These are phyloP conservation scores for Eucalyptus grandis DNA, from an alignment of 345 rosid species.

Conservation along the genomic window DNA sequence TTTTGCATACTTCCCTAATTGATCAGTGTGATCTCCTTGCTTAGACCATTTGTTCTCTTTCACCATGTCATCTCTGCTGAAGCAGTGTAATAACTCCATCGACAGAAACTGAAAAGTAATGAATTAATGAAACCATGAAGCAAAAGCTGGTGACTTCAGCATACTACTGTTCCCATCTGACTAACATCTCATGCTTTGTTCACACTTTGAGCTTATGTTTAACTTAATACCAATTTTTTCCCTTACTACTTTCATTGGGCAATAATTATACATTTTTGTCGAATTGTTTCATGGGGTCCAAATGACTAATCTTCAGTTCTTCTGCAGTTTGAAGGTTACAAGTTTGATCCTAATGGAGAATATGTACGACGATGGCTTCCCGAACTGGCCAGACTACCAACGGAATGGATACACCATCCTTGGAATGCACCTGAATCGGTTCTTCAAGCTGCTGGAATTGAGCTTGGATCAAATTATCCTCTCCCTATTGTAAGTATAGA, in stretches of 20 bases:
- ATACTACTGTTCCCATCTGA: neutral
- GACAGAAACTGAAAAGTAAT: neutral
- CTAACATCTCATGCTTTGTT: neutral
- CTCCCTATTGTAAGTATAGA: conserved; percentile 70
- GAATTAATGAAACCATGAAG: neutral
- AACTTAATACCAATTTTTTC: neutral
- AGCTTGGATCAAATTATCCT: conserved; percentile 95
- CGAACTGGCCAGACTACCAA: conserved; percentile 89
- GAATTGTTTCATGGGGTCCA: neutral
- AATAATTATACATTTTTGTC: neutral
- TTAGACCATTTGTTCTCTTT: neutral
- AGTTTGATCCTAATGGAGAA: conserved; percentile 87
- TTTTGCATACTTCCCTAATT: neutral
- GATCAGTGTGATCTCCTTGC: neutral
- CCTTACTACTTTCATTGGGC: neutral
- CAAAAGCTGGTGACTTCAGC: neutral
- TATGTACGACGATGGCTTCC: conserved; percentile 98
- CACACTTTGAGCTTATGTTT: neutral
- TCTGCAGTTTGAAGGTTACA: conserved; percentile 85
- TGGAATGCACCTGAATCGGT: conserved; percentile 95
- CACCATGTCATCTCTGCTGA: neutral
- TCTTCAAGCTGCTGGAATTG: conserved; percentile 96
- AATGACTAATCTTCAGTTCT: neutral
- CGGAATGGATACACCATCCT: conserved; percentile 99
- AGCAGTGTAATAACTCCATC: neutral